Evolutionary conservation across 352 stramenopile species (phyloP), one percentile per base, ranked within the genome.

Genomic region (Phytophthora lateralis): DNA sequence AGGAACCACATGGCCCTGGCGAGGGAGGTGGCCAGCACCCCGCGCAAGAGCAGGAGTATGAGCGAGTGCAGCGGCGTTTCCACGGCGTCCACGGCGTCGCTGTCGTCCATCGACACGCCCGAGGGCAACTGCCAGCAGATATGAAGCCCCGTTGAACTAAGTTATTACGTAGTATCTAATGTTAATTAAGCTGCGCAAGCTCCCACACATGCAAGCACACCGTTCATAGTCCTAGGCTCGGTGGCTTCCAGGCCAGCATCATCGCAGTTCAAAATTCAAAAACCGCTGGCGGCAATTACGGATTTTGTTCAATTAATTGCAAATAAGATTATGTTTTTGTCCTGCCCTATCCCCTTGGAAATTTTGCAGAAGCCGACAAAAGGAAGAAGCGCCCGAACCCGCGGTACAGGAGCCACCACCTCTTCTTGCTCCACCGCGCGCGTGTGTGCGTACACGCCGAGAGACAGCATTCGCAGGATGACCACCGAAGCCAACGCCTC

Each of bases 401-500:
- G 50, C 42, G 59, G 56, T 52, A 62, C 54, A 63, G 50, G 41
- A 18, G 26, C 32, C 62, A 24, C 21, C 48, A 39, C 30, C 52
- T 9, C 26, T 30, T 17, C 20, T 55, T 41, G 46, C 44, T 38
- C 35, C 17, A 55, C 55, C 49, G 42, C 50, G 64, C 59, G 53
- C 41, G 63, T 68, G 63, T 72, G 63, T 55, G 49, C 55, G 55
- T 39, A 55, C 55, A 74, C 60, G 66, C 30, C 24, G 35, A 43
- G 51, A 69, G 51, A 69, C 32, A 69, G 18, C 48, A 71, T 55
- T 53, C 46, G 67, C 45, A 76, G 59, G 27, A 76, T 76, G 69
- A 59, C 58, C 29, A 73, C 59, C 18, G 60, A 76, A 66, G 65
- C 35, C 17, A 82, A 60, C 55, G 42, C 72, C 63, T 85, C 76